Conservation (phyloP, 208 protist species). For the Trypanosoma scelopori region DNA sequence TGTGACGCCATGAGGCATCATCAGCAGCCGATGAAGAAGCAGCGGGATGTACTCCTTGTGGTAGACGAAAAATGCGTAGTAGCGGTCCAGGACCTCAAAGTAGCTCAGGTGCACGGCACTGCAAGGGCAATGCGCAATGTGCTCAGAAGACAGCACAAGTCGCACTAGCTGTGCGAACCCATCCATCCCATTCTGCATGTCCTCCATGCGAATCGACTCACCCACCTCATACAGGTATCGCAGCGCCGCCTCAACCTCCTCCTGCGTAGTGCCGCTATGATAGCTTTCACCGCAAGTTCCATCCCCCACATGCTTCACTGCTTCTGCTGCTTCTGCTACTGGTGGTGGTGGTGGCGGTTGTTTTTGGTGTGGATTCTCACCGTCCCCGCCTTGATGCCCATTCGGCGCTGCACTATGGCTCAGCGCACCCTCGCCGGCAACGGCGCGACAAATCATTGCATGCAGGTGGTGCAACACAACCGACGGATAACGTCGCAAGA, state of each 20-base stretch:
- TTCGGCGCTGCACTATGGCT: not conserved
- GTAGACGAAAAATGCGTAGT: slow-evolving; percentile 66
- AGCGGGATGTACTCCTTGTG: slow-evolving; percentile 52
- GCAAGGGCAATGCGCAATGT: slow-evolving; percentile 27
- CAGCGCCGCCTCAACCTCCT: slow-evolving; percentile 63
- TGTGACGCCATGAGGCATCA: slow-evolving; percentile 62
- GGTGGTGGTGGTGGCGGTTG: not conserved
- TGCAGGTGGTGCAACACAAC: slow-evolving; percentile 56
- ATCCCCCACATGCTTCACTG: not conserved
- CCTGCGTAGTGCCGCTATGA: not conserved
- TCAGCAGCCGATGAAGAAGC: slow-evolving; percentile 66
- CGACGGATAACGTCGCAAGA: slow-evolving; percentile 49
- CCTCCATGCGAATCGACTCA: slow-evolving; percentile 58
- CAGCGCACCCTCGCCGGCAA: not conserved
- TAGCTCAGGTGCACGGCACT: slow-evolving; percentile 66
- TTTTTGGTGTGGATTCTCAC: not conserved
- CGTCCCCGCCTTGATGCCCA: not conserved
- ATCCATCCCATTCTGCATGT: slow-evolving; percentile 36
- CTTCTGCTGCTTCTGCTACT: slow-evolving; percentile 9
- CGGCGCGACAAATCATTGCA: slow-evolving; percentile 21
- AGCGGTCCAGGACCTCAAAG: slow-evolving; percentile 79
- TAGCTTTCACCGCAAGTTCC: not conserved
- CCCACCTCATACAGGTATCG: slow-evolving; percentile 80
- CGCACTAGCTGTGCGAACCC: slow-evolving; percentile 48
- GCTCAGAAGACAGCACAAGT: slow-evolving; percentile 46